Base-by-base conservation (phyloP, 345 rosid genomes). In the Lenwebbia sp. region DNA sequence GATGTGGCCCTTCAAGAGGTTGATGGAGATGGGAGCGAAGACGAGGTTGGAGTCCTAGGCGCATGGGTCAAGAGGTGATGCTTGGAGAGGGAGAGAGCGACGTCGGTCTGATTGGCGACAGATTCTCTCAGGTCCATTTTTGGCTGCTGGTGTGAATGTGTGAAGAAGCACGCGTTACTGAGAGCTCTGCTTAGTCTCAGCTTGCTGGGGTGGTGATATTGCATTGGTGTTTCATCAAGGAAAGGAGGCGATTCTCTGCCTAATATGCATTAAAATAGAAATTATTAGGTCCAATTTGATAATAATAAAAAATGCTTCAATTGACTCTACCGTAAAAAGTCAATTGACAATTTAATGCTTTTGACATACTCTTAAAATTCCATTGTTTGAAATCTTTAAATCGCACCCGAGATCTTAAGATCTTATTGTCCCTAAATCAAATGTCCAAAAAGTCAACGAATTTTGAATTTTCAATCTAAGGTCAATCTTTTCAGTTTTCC, bases 11-110 rank as follows among this genome's bases (percentile, higher is more conserved):
- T 44, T 44, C 47, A 44, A 44, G 47, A 44, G 47, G 47, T 85
- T 88, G 53, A 96, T 90, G 70, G 98, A 96, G 28, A 92, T 91
- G 44, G 99, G 97, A 53, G 96, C 94, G 93, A 91, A 94, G 83
- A 94, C 92, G 15, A 91, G 86, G 92, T 95, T 93, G 49, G 93
- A 88, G 87, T 19, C 86, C 56, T 92, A 90, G 81, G 96, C 94
- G 96, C 94, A 83, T 90, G 88, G 65, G 90, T 87, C 70, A 88
- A 76, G 86, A 93, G 88, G 2, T 94, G 86, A 60, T 90, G 90
- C 90, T 89, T 92, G 10, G 95, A 75, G 52, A 96, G 87, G 14
- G 51, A 76, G 83, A 95, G 85, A 4, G 98, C 92, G 83, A 93
- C 94, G 83, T 91, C 91, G 89, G 92, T 94, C 87, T 94, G 99